Evolutionary conservation across 208 protist species (phyloP).

Genomic region (Crithidia acanthocephali): DNA sequence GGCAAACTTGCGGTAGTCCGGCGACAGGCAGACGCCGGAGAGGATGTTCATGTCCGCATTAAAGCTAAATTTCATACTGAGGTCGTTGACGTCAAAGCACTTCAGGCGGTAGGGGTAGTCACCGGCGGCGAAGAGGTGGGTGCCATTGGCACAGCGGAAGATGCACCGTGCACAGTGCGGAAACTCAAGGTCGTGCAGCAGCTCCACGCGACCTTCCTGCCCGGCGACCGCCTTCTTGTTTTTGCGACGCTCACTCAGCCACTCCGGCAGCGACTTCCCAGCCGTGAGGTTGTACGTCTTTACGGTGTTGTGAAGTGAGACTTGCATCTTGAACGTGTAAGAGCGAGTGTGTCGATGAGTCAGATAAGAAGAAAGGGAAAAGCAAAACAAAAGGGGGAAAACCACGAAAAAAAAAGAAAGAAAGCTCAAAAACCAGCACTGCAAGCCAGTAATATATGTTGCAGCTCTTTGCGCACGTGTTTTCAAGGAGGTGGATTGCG

Average conservation of each 20-base stretch:
- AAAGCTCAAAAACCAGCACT: no score
- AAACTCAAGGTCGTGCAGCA: conserved; percentile 92
- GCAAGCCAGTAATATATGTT: no score
- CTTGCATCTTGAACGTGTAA: conserved; percentile 80
- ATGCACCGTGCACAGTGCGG: conserved; percentile 81
- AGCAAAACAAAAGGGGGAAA: conserved; percentile 8
- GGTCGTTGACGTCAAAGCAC: conserved; percentile 90
- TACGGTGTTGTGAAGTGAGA: conserved; percentile 86
- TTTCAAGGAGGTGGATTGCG: no score
- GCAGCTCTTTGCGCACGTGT: no score
- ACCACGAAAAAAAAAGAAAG: no score
- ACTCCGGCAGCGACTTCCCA: conserved; percentile 88
- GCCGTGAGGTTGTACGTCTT: conserved; percentile 91
- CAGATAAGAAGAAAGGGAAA: neutral
- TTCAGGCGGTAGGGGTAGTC: conserved; percentile 91
- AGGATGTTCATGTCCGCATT: conserved; percentile 90
- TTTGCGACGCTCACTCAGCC: conserved; percentile 77
- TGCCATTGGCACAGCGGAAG: conserved; percentile 82
- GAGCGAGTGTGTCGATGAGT: neutral
- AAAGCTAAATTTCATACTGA: conserved; percentile 93
- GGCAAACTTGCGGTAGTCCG: conserved; percentile 92
- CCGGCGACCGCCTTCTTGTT: conserved; percentile 57
- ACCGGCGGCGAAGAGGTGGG: conserved; percentile 85
- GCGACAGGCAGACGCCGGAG: conserved; percentile 77
- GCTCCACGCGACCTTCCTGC: conserved; percentile 76